phyloP scores from a whole-genome alignment of 345 rosid genomes.

The Kernera saxatilis region DNA sequence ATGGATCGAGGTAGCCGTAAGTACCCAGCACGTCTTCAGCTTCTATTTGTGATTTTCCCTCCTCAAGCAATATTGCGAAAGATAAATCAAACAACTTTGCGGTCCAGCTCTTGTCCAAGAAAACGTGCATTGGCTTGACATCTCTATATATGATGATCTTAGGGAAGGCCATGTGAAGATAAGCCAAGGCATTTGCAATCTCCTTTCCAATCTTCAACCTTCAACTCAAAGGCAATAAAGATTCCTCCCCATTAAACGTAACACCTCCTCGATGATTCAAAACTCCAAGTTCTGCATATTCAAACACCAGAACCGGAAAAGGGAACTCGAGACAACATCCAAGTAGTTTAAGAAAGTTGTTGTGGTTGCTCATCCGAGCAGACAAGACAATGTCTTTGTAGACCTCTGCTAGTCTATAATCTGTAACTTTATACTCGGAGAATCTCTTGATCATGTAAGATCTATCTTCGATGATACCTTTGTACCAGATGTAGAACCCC shows the following conservation, averaged over 20 bases:
- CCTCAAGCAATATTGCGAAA: not conserved
- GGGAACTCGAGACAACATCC: constrained; percentile 20
- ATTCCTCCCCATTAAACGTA: not conserved
- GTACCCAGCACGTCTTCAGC: not conserved
- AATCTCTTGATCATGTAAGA: constrained; percentile 19
- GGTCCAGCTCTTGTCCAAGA: constrained; percentile 10
- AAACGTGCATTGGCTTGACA: not conserved
- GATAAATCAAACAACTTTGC: constrained; percentile 10
- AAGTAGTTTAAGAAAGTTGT: not conserved
- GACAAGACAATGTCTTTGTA: constrained; percentile 15
- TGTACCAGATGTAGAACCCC: not conserved
- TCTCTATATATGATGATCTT: constrained; percentile 9
- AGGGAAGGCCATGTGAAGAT: constrained; percentile 11
- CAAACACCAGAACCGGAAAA: constrained; percentile 17
- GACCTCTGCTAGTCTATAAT: not conserved
- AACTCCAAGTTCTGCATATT: constrained; percentile 8
- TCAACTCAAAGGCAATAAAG: not conserved
- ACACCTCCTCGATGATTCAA: not conserved
- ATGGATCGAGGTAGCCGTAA: constrained; percentile 4
- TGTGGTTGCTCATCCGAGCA: constrained; percentile 7
- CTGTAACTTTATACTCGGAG: not conserved
- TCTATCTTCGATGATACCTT: constrained; percentile 9
- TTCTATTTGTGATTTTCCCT: not conserved
- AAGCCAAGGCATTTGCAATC: constrained; percentile 4
- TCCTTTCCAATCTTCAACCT: constrained; percentile 1